A percentile compares a stretch with the other conserved stretches of the same genome.
These are phyloP conservation scores for Hirschfeldia incana DNA, from an alignment of 345 rosid species.

Conservation along the genomic window DNA sequence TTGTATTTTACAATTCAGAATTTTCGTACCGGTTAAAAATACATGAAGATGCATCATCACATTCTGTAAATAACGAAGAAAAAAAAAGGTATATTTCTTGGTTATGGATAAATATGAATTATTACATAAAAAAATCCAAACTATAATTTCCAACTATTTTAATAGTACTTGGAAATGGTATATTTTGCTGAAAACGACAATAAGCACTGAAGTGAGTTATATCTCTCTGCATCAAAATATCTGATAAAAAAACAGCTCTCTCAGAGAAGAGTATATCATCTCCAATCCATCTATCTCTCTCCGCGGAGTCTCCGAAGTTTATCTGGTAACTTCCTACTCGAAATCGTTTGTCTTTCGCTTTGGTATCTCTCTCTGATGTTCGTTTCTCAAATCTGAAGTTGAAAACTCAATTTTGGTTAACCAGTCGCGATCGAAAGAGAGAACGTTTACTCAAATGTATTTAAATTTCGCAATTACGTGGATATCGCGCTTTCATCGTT, in stretches of 20 bases:
- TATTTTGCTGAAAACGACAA: neutral
- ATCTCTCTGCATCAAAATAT: conserved; percentile 17
- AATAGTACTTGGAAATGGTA: neutral
- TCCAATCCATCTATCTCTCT: conserved; percentile 13
- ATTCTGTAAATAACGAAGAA: neutral
- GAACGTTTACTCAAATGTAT: conserved; percentile 16
- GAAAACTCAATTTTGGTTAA: neutral
- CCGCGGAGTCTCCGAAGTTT: conserved; percentile 56
- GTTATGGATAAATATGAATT: conserved; percentile 9
- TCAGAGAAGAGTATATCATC: neutral
- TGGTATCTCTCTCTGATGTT: neutral
- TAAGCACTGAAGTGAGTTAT: conserved; percentile 13
- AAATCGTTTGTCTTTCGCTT: conserved; percentile 13
- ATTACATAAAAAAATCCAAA: conserved; percentile 18
- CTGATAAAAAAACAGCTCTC: conserved; percentile 4
- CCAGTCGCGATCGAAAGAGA: conserved; percentile 21
- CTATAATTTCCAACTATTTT: neutral
- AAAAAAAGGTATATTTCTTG: neutral
- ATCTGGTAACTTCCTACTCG: conserved; percentile 11
- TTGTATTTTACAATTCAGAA: no score
- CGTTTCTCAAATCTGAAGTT: conserved; percentile 10
- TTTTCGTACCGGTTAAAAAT: neutral
- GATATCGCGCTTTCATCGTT: conserved; percentile 1
- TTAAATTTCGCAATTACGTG: neutral
- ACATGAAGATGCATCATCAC: neutral